Percentiles rank a stretch among this genome's conserved stretches.
phyloP scores from a whole-genome alignment of 192 early-diverging fungal species.

The Mortierella hygrophila region DNA sequence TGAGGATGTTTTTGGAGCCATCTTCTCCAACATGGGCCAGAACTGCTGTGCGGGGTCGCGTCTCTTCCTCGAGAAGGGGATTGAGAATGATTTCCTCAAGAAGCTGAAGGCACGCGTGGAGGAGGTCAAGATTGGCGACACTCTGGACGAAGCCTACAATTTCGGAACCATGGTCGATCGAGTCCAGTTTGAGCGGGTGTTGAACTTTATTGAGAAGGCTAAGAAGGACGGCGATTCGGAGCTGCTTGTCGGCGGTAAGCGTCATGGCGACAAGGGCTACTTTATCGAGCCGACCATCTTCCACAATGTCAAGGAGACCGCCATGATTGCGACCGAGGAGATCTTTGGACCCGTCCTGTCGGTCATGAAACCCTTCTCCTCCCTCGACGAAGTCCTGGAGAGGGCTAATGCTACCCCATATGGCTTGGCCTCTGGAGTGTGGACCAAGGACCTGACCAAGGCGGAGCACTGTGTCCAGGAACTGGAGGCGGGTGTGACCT shows the following conservation, averaged over 20 bases:
- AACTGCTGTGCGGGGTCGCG: conserved; percentile 84
- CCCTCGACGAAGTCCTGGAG: conserved; percentile 78
- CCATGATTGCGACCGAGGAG: conserved; percentile 78
- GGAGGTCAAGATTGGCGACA: conserved; percentile 77
- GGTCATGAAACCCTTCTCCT: conserved; percentile 77
- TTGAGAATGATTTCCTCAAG: conserved; percentile 79
- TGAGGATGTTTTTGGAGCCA: conserved; percentile 71
- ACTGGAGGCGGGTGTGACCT: conserved; percentile 42
- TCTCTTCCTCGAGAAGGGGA: conserved; percentile 77
- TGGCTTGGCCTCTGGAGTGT: conserved; percentile 82
- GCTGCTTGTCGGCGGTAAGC: conserved; percentile 68
- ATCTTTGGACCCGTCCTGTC: conserved; percentile 91
- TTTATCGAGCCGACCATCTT: conserved; percentile 87
- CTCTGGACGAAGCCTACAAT: conserved; percentile 68
- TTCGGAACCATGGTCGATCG: conserved; percentile 82
- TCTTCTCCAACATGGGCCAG: conserved; percentile 90
- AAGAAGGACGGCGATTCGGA: conserved; percentile 69
- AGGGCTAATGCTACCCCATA: conserved; percentile 81
- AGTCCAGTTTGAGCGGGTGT: conserved; percentile 70
- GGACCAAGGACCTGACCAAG: conserved; percentile 73
- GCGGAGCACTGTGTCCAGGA: conserved; percentile 64
- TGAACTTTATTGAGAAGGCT: conserved; percentile 72
- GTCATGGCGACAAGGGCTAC: conserved; percentile 76
- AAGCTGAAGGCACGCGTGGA: conserved; percentile 65
- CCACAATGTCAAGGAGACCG: conserved; percentile 66